Evolutionary conservation across 2,329 filamentous ascomycete species (phyloP), one percentile per base, ranked within the genome.

Genomic region (Microcyclospora tardicrescens): DNA sequence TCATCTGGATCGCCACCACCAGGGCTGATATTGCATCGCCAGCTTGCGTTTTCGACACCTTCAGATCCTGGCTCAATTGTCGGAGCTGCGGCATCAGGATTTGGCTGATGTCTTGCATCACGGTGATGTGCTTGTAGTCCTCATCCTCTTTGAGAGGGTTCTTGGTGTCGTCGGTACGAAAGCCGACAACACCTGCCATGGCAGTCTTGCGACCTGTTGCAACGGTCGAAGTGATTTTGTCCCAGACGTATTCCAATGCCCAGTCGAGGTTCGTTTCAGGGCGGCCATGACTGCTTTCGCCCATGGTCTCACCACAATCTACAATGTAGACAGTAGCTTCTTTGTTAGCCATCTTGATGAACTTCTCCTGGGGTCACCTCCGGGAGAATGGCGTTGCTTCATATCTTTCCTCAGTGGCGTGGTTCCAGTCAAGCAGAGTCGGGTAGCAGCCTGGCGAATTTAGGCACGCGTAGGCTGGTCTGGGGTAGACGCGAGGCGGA

Each of bases 291-390:
- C 77, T 74, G 51, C 68, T 72, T 56, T 81, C 68, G 41, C 71
- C 80, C 83, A 93, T 95, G n/a, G 87, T 83, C 54, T 66, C 69
- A 41, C 86, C 87, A 16, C 95, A 68, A 63, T 98, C 91, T 43
- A 98, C 64, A 50, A 98, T 81, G 61, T 91, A 98, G 33, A 96
- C 75, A 0, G 81, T 91, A 8, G 86, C 85, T 66, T 96, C 85
- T 60, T 98, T 98, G 45, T 83, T 79, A 10, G 86, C 81, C 89
- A 96, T 96, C 15, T 38, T 48, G 47, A 33, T 16, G 16, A 24
- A 32, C 10, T 10, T 32, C 19, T 8, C 8, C 19, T 24, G 19
- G 19, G 8, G 8, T 8, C 8, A 8, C 19, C 8, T 8, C 8
- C 19, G 8, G 19, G 19, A 24, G 8, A 8, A 8, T 24, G 19